These are phyloP conservation scores for Trichosporon coremiiforme DNA, from an alignment of 1,284 basidiomycete genomes.

Conservation along the genomic window DNA sequence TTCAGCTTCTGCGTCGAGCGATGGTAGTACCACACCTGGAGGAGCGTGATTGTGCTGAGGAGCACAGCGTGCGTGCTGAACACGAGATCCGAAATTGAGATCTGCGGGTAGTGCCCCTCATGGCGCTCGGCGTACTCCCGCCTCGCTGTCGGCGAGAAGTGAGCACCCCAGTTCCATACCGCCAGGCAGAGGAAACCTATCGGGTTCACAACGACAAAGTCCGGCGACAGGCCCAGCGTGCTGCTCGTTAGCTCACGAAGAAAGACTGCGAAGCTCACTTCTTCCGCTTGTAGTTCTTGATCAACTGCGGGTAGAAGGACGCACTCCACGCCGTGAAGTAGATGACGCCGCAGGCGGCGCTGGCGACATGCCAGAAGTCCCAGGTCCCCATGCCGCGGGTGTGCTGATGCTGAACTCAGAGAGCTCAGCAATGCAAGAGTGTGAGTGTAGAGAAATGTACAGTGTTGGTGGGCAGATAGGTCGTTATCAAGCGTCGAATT, in stretches of 20 bases:
- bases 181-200: conserved; percentile 56
- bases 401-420: too few species aligned
- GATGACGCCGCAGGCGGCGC: conserved; percentile 41
- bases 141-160: conserved; percentile 48
- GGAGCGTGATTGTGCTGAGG: conserved; percentile 40
- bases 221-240: conserved; percentile 55
- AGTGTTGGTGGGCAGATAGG: background rate
- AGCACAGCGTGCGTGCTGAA: conserved; percentile 56
- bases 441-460: background rate
- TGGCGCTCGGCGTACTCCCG: conserved; percentile 54
- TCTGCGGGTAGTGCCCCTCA: conserved; percentile 55
- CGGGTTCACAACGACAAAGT: conserved; percentile 58
- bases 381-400: background rate
- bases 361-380: conserved; percentile 26
- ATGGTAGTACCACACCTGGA: conserved; percentile 44
- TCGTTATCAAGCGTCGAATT: background rate
- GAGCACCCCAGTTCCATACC: conserved; percentile 54
- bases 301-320: conserved; percentile 58
- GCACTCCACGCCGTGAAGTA: conserved; percentile 56
- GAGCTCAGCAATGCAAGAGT: background rate
- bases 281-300: conserved; percentile 57
- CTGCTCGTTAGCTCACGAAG: conserved; percentile 19
- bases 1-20: conserved; percentile 21
- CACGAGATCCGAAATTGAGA: conserved; percentile 55
- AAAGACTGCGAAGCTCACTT: conserved; percentile 37